Base-by-base conservation (phyloP, 2,329 filamentous ascomycete species). In the Alternaria rosae region DNA sequence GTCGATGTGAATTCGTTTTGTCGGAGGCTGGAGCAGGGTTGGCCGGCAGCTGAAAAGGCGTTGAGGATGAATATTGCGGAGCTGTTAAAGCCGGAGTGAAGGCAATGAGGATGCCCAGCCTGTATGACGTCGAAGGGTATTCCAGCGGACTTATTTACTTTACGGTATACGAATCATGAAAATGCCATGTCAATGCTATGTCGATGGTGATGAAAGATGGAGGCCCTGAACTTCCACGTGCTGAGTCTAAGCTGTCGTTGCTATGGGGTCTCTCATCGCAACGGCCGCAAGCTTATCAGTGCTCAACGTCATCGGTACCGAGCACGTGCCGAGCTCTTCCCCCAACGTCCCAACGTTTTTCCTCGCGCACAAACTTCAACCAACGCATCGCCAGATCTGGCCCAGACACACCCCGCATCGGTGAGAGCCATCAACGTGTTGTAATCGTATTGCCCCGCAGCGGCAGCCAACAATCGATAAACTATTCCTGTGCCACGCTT, bases 31-130 rank as follows among this genome's bases (percentile, higher is more conserved):
- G 62, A 50, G 13, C 23, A 42, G 5, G 58, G 50, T 21, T 62
- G 62, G 59, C 62, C 62, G 5, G 54, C 50, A 13, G 54, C 59
- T 17, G 59, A 64, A 20, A 32, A 55, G 38, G 41, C 35, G 9
- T 53, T 65, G 26, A 30, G 38, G 13, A 51, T 28, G n/a, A 57
- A 62, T 51, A 48, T 62, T 6, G 12, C 47, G 10, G 20, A 47
- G 20, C 42, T 59, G 52, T 44, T 64, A 15, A 28, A 32, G 20
- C 47, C 38, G 20, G 35, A 56, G 26, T 50, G 20, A 51, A 32
- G 23, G 47, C 47, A 13, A 38, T 38, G 15, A 15, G 35, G 17
- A 38, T 38, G 35, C 9, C 15, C 35, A 38, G 35, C 35, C 35
- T 10, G 35, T 11, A 38, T 38, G 35, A 38, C 35, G 35, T 38